Conservation (phyloP, 1,284 basidiomycete species). For the Cryptococcus sp. region DNA sequence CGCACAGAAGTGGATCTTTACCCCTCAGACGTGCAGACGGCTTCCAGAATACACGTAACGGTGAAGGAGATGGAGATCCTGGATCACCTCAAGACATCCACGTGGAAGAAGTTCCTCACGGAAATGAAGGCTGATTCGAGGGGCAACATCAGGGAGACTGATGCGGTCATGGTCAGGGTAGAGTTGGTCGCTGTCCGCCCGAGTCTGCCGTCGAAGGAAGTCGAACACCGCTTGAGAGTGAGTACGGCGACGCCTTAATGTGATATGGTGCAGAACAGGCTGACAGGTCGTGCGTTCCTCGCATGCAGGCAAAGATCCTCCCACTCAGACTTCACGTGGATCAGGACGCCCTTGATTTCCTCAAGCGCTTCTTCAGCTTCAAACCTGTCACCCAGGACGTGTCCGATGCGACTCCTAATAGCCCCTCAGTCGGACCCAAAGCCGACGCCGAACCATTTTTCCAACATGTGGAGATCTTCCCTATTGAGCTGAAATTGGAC, state of each 20-base stretch:
- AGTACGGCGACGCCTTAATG: conserved; percentile 35
- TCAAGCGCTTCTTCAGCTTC: conserved; percentile 95
- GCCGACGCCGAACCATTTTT: conserved; percentile 52
- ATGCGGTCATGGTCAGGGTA: conserved; percentile 88
- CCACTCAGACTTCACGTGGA: conserved; percentile 93
- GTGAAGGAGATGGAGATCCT: conserved; percentile 80
- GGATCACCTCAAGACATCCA: conserved; percentile 97
- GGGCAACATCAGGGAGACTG: conserved; percentile 83
- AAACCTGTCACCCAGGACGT: conserved; percentile 61
- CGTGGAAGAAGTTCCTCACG: conserved; percentile 96
- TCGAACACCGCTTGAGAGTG: conserved; percentile 81
- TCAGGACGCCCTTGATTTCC: conserved; percentile 96
- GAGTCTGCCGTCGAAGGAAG: conserved; percentile 59
- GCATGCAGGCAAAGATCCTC: conserved; percentile 73
- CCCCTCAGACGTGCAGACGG: conserved; percentile 58
- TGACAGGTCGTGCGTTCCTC: conserved; percentile 1
- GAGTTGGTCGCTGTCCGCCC: conserved; percentile 76
- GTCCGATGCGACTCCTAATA: conserved; percentile 33
- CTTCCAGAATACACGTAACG: conserved; percentile 67
- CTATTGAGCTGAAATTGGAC: conserved; percentile 82
- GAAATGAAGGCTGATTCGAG: conserved; percentile 75
- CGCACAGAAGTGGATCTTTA: conserved; percentile 70
- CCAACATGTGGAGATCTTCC: conserved; percentile 60
- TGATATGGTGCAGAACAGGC: not conserved
- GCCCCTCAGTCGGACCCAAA: conserved; percentile 44